These are phyloP conservation scores for Penicillium italicum DNA, from an alignment of 2,329 filamentous ascomycete genomes.

Conservation along the genomic window DNA sequence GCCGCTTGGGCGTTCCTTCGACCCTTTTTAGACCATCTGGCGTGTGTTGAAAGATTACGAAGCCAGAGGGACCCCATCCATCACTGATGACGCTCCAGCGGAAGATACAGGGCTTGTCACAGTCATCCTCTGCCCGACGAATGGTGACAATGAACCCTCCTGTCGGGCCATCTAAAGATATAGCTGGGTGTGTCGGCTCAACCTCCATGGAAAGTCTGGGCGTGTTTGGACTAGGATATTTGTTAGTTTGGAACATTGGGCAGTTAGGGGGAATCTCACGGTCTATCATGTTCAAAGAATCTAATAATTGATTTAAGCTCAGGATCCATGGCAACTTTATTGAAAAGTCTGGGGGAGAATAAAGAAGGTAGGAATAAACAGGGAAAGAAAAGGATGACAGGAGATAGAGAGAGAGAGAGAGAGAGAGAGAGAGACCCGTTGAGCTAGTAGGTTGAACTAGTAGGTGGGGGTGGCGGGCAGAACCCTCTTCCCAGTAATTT, in stretches of 20 bases:
- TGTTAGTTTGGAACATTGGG: not conserved
- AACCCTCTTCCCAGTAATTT: too few relatives aligned
- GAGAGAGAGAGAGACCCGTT: too few relatives aligned
- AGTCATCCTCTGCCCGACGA: slow-evolving; percentile 4
- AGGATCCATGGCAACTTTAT: not conserved
- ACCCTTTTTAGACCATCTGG: slow-evolving; percentile 6
- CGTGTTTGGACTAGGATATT: slow-evolving; percentile 2
- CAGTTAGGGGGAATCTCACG: slow-evolving; percentile 1
- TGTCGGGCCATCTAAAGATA: not conserved
- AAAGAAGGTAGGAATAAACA: too few relatives aligned
- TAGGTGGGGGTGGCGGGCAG: too few relatives aligned
- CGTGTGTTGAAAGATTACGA: slow-evolving; percentile 3
- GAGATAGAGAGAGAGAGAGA: too few relatives aligned
- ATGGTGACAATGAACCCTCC: not conserved
- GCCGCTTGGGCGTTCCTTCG: not conserved
- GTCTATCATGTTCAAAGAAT: slow-evolving; percentile 3
- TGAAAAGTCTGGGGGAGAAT: too few relatives aligned
- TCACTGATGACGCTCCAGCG: not conserved
- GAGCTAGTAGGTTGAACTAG: too few relatives aligned
- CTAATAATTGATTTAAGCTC: not conserved
- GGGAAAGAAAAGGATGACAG: not conserved
- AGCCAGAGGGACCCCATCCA: slow-evolving; percentile 9
- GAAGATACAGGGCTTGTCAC: slow-evolving; percentile 2
- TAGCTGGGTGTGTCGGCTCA: not conserved
- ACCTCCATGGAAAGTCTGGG: slow-evolving; percentile 3